Base-by-base conservation (phyloP, 805 yeast species). In the Pichia occidentalis region DNA sequence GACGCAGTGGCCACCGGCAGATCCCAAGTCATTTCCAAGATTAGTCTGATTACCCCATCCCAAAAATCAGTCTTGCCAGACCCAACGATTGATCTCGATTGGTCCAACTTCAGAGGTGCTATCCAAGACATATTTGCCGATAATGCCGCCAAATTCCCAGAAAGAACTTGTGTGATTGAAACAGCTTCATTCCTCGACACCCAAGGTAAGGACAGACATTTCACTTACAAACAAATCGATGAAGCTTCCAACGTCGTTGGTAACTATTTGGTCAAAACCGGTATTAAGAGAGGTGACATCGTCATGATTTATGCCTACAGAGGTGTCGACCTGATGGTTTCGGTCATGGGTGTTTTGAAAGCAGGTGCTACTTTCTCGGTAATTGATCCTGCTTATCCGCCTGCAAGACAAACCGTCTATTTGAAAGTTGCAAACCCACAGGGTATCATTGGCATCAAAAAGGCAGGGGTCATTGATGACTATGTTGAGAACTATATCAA, bases 281-380 rank as follows among this genome's bases (percentile, higher is more conserved):
- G 97, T 11, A 81, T 92, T 52, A 68, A 75, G 47, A 71, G 83
- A 53, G 98, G 97, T 40, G 97, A 92, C 59, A 86, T 92, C 13
- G 97, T 92, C 13, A 88, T 88, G 95, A 88, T 94, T 50, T 92
- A 92, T 57, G 96, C 98, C 19, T 85, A 90, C 54, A 78, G 99
- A 62, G 96, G 97, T 51, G 98, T 92, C 7, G 99, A 92, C 57
- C 68, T 92, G 45, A 85, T 92, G 76, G 85, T 94, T 29, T 94
- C 97, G 5, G 97, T 92, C 13, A 80, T 92, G 84, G 99, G 97
- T 61, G 95, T 87, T 16, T 73, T 92, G 58, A 92, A 92, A 65
- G 97, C 98, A 1, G 99, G 99, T 51, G 97, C 95, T 13, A 90
- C 98, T 0, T 92, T 92, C 60, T 88, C 97, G 8, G 99, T 92